A percentile compares a stretch with the other conserved stretches of the same genome.
phyloP scores from a whole-genome alignment of 495 filamentous ascomycete species.

The Penicillium flavigenum region DNA sequence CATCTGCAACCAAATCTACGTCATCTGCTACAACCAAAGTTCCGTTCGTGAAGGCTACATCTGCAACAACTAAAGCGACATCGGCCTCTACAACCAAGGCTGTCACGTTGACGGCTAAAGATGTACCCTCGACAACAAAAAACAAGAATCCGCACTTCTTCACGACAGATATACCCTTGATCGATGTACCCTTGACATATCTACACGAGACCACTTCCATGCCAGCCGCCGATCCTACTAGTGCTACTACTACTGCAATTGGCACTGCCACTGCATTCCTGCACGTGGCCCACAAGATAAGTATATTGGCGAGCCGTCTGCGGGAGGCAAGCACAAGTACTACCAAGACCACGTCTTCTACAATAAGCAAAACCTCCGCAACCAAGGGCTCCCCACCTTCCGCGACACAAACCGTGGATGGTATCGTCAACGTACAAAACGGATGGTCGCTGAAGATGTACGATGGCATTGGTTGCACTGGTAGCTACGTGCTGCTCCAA shows the following conservation, averaged over 20 bases:
- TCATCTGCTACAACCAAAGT: no score
- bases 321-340: background rate
- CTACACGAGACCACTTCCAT: background rate
- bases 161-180: background rate
- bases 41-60: background rate
- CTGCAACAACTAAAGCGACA: background rate
- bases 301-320: no score
- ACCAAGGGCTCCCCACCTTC: background rate
- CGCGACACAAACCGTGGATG: background rate
- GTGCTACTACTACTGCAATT: no score
- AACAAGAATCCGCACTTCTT: background rate
- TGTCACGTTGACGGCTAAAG: background rate
- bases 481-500: slow-evolving; percentile 13
- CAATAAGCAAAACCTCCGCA: background rate
- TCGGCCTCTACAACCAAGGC: background rate
- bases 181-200: background rate
- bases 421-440: background rate
- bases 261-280: no score
- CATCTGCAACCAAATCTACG: no score
- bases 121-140: background rate
- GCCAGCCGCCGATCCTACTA: background rate
- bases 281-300: no score
- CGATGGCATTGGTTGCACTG: slow-evolving; percentile 1
- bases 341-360: background rate
- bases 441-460: slow-evolving; percentile 15